These are phyloP conservation scores for Solanum piurae DNA, from an alignment of 257 asterid genomes.

Conservation along the genomic window DNA sequence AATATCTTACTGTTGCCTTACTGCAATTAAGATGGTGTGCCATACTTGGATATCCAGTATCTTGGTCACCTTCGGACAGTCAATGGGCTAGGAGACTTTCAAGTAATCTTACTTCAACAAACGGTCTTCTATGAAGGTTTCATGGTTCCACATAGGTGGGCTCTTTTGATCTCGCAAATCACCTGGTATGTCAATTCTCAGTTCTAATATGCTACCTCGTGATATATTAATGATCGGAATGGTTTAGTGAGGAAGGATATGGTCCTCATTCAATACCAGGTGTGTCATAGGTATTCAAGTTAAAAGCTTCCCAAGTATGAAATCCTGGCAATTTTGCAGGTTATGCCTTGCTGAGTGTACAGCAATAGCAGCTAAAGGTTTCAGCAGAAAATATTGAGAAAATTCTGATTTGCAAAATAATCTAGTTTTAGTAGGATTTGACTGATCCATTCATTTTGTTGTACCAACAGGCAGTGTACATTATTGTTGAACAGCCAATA, in stretches of 20 bases:
- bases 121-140: neutral
- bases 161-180: neutral
- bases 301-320: neutral
- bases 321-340: neutral
- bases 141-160: neutral
- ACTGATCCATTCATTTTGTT: neutral
- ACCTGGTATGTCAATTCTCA: neutral
- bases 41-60: slow-evolving; percentile 23
- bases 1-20: slow-evolving; percentile 40
- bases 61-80: slow-evolving; percentile 58
- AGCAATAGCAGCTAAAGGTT: neutral
- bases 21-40: slow-evolving; percentile 76
- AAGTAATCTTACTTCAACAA: slow-evolving; percentile 23
- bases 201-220: neutral
- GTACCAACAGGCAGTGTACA: neutral
- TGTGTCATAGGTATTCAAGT: neutral
- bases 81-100: slow-evolving; percentile 66
- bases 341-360: neutral
- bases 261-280: neutral
- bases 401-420: neutral
- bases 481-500: neutral
- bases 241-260: neutral
- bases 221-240: neutral
- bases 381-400: neutral
- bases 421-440: neutral